phyloP scores from a whole-genome alignment of 495 filamentous ascomycete species.

The Pyrenula massariospora region DNA sequence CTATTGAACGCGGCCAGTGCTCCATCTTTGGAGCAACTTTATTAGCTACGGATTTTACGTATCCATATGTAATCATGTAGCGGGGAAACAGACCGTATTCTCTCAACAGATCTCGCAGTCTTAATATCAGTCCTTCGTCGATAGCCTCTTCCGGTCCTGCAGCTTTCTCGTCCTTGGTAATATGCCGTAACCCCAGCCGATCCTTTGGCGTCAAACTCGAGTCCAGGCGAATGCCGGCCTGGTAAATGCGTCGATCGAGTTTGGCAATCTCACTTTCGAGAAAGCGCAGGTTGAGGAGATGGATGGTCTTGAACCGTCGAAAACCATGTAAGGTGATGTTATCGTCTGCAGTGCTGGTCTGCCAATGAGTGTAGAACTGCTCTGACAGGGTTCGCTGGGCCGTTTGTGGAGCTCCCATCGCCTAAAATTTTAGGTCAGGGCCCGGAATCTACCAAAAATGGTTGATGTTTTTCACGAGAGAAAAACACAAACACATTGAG shows the following conservation, averaged over 20 bases:
- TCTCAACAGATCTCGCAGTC: slow-evolving; percentile 8
- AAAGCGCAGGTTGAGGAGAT: slow-evolving; percentile 18
- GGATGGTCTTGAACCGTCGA: slow-evolving; percentile 18
- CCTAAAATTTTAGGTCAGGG: no score
- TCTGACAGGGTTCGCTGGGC: neutral
- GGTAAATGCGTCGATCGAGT: slow-evolving; percentile 15
- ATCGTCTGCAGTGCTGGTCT: slow-evolving; percentile 6
- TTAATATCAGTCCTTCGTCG: slow-evolving; percentile 3
- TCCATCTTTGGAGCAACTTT: slow-evolving; percentile 5
- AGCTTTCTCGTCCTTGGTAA: slow-evolving; percentile 5
- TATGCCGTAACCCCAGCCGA: slow-evolving; percentile 9
- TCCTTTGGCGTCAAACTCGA: slow-evolving; percentile 1
- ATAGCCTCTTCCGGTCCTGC: slow-evolving; percentile 4
- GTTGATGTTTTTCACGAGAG: no score
- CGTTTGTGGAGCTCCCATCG: neutral
- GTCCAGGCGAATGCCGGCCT: slow-evolving; percentile 14
- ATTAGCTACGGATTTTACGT: neutral
- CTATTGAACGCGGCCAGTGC: slow-evolving; percentile 9
- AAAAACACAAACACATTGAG: neutral
- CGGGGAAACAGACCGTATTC: slow-evolving; percentile 7
- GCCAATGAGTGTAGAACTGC: neutral
- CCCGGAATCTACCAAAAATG: no score
- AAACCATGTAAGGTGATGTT: slow-evolving; percentile 16
- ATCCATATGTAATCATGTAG: no score
- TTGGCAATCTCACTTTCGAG: slow-evolving; percentile 15